phyloP scores from a whole-genome alignment of 305 asterid genomes.

The Fraxinus dipetala region DNA sequence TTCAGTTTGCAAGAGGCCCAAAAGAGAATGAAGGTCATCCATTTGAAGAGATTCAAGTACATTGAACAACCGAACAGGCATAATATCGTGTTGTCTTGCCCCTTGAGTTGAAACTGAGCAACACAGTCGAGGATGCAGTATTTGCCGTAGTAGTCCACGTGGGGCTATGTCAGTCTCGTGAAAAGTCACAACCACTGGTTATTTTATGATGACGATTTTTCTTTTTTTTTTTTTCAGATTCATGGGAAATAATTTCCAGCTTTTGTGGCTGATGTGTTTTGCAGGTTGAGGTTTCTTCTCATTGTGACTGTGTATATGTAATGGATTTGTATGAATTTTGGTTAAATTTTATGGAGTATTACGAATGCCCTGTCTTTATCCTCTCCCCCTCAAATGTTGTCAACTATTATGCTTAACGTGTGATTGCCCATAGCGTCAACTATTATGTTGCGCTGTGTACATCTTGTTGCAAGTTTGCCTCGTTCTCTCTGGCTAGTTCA shows the following conservation, averaged over 20 bases:
- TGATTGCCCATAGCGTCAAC: background rate
- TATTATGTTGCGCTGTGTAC: background rate
- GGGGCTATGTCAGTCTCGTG: conserved; percentile 47
- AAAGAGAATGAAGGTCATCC: conserved; percentile 59
- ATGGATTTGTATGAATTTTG: background rate
- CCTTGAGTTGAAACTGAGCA: conserved; percentile 44
- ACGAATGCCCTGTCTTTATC: background rate
- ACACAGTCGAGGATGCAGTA: conserved; percentile 53
- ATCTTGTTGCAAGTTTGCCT: background rate
- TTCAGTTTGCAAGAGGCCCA: conserved; percentile 61
- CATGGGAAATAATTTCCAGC: background rate
- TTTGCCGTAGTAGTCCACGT: conserved; percentile 53
- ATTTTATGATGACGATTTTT: conserved; percentile 23
- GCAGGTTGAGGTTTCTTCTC: background rate
- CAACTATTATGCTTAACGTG: background rate
- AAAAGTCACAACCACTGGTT: conserved; percentile 57
- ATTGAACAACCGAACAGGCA: conserved; percentile 47
- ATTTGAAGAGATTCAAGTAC: conserved; percentile 51
- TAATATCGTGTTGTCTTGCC: conserved; percentile 55
- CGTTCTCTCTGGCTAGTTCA: background rate
- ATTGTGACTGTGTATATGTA: background rate
- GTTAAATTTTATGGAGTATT: background rate
- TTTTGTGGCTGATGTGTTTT: background rate
- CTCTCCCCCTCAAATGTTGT: background rate
- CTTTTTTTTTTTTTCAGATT: background rate